Percentiles rank a stretch among this genome's conserved stretches.
phyloP scores from a whole-genome alignment of 1,139 yeast genomes.

The Pichia norvegensis region DNA sequence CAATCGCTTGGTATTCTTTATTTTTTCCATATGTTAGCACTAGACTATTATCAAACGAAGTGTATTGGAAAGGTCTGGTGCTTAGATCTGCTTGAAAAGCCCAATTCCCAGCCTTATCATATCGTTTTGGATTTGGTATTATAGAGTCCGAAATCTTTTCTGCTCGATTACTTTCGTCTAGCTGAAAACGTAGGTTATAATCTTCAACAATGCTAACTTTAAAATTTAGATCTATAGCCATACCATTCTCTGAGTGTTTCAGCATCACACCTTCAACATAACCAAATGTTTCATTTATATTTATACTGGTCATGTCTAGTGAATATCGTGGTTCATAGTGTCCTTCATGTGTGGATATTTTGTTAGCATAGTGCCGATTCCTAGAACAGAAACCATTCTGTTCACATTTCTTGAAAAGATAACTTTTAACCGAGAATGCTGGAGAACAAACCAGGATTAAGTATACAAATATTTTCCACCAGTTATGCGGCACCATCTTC shows the following conservation, averaged over 20 bases:
- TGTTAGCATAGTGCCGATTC: constrained; percentile 61
- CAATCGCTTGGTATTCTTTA: constrained; percentile 20
- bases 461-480: background rate
- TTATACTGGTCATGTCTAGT: constrained; percentile 38
- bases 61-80: constrained; percentile 14
- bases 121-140: constrained; percentile 38
- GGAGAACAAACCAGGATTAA: constrained; percentile 7
- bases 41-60: constrained; percentile 23
- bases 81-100: constrained; percentile 34
- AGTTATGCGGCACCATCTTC: background rate
- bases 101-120: constrained; percentile 54
- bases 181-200: constrained; percentile 47
- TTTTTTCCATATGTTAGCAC: constrained; percentile 36
- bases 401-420: constrained; percentile 70
- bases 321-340: constrained; percentile 43
- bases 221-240: constrained; percentile 42
- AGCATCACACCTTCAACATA: constrained; percentile 37
- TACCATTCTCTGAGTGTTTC: constrained; percentile 32
- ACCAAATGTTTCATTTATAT: constrained; percentile 26
- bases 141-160: constrained; percentile 5
- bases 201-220: constrained; percentile 47
- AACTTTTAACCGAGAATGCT: constrained; percentile 49
- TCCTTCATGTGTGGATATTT: constrained; percentile 30
- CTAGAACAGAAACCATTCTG: constrained; percentile 83
- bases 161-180: constrained; percentile 52